Evolutionary conservation across 306 rosid species (phyloP), one percentile per base, ranked within the genome.

Genomic region (Ormosia emarginata): DNA sequence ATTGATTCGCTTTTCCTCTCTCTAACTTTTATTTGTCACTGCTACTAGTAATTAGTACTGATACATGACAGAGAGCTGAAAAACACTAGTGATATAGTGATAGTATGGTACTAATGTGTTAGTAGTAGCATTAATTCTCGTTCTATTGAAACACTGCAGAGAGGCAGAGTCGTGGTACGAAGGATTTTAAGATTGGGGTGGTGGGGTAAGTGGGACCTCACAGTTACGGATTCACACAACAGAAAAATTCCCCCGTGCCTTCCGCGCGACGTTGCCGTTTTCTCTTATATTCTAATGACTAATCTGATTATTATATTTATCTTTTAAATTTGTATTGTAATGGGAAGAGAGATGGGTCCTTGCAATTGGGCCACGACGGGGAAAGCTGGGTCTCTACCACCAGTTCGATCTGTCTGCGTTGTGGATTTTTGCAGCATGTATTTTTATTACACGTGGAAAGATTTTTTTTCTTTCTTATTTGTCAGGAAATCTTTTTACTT

Each of bases 231-330:
- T 72, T 33, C 33, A 70, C 24, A 70, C 63, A 64, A 71, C 83
- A 66, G 8, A 68, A 71, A 65, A 66, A 57, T 40, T 64, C 91
- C 82, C 97, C 98, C 98, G 97, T 85, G 87, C 91, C 79, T 87
- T 89, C 85, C 94, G 98, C 94, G 96, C 84, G 97, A 80, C 74
- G 63, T 87, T 73, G 85, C 84, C 82, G 69, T 39, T 9, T 65
- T 66, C 68, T 57, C 12, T 32, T 57, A 47, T 58, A 58, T 59
- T 56, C 34, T 34, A 12, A 18, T 24, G 18, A 49, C 58, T 41
- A 74, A 78, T 66, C 41, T 32, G n/a, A 24, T 40, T 7, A 9
- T 43, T 43, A 43, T 43, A 43, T 8, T 36, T 24, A 24, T 24
- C 32, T 63, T 71, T 59, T 49, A 3, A 77, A 29, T 41, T 67